A percentile compares a stretch with the other conserved stretches of the same genome.
Conservation (phyloP, 2,329 filamentous ascomycete species). For the Talaromyces verruculosus region DNA sequence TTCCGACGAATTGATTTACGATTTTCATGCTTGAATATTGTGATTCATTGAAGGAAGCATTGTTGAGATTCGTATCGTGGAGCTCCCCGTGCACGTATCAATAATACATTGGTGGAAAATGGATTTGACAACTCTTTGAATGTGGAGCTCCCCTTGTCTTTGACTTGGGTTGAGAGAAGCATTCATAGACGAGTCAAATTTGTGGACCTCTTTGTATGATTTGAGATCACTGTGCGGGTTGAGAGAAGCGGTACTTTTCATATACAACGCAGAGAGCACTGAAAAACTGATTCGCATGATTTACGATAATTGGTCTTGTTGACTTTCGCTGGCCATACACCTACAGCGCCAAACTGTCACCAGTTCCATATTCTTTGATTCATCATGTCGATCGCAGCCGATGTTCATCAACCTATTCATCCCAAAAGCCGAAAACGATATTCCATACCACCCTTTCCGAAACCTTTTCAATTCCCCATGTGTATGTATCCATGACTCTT, state of each 20-base stretch:
- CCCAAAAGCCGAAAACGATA: background rate
- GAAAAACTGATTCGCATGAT: background rate
- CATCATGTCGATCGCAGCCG: background rate
- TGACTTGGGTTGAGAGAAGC: background rate
- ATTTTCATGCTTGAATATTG: background rate
- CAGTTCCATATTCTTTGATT: background rate
- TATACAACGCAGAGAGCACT: background rate
- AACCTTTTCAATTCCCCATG: background rate
- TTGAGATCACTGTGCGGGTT: slow-evolving; percentile 4
- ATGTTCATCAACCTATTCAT: background rate
- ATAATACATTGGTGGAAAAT: background rate
- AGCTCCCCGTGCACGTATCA: background rate
- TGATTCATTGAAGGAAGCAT: background rate
- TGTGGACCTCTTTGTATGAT: background rate
- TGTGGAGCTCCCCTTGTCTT: background rate
- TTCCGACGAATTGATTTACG: background rate
- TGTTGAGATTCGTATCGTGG: background rate
- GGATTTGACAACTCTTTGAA: background rate
- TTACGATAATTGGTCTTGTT: background rate
- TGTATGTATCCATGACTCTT: background rate
- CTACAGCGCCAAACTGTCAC: background rate
- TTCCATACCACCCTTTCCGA: background rate
- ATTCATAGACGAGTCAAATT: background rate
- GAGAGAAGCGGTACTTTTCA: background rate
- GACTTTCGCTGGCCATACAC: background rate